Evolutionary conservation across 148 eudicot species (phyloP), one percentile per base, ranked within the genome.

Genomic region (Spergularia marina): DNA sequence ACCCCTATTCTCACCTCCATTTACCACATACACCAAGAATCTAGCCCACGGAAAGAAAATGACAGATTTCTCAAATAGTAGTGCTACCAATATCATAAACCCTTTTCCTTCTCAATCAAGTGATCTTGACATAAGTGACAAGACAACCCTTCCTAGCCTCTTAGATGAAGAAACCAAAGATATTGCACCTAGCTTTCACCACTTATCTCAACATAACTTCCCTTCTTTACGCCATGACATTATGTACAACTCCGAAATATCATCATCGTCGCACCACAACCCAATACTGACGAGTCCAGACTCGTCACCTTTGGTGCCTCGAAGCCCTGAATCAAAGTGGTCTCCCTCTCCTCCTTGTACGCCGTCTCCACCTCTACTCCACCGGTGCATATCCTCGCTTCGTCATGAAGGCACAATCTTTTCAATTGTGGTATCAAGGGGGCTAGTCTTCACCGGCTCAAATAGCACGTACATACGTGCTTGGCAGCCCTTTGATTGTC

Each of bases 301-400:
- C 52, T 62, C 66, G 10, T 65, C 81, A 6, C 76, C 81, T 1
- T 66, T 72, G 40, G 74, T 79, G 0, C 82, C 84, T 1, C 85
- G 76, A 4, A 87, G 85, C 53, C 85, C 86, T 0, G 88, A 85
- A 4, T 81, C 88, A 9, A 79, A 81, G n/a, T 85, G 90, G 90
- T 77, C 84, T 17, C 79, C 70, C 14, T 87, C 88, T 13, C 90
- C 88, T 36, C 72, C 54, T 23, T 30, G 39, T 64, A 83, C 76
- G 55, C 85, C 73, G 75, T 83, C 55, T 79, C 86, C 57, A 68
- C 85, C 18, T 20, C 76, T 87, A 5, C 84, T 87, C 47, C 83
- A 83, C 72, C 87, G 88, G 34, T 89, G 93, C 85, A 71, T 89
- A 3, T 86, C 88, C 44, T 87, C 93, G 6, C 81, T 89, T 15